Conservation (phyloP, 2,329 filamentous ascomycete genomes). For the Trichoderma aggressivum region DNA sequence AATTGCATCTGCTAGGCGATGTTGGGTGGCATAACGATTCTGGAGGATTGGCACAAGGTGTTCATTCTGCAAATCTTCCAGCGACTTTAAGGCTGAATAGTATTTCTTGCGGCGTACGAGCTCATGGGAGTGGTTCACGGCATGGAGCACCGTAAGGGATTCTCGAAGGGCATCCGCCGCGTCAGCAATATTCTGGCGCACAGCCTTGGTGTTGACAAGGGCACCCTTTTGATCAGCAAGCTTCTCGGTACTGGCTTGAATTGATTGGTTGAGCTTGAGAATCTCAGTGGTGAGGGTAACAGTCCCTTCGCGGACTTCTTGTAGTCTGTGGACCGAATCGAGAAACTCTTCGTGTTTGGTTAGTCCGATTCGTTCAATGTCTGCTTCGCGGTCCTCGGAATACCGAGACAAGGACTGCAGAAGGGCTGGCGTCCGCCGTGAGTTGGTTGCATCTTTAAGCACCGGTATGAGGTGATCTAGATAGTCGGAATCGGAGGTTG, state of each 20-base stretch:
- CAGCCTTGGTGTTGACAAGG: slow-evolving; percentile 84
- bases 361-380: slow-evolving; percentile 92
- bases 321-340: slow-evolving; percentile 87
- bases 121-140: slow-evolving; percentile 93
- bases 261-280: slow-evolving; percentile 86
- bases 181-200: slow-evolving; percentile 94
- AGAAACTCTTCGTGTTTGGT: slow-evolving; percentile 97
- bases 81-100: slow-evolving; percentile 86
- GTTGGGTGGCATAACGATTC: slow-evolving; percentile 86
- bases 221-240: slow-evolving; percentile 92
- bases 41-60: slow-evolving; percentile 71
- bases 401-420: slow-evolving; percentile 70
- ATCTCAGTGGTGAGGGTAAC: slow-evolving; percentile 88
- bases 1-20: slow-evolving; percentile 92
- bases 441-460: slow-evolving; percentile 81
- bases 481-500: slow-evolving; percentile 87
- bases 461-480: slow-evolving; percentile 93
- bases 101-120: slow-evolving; percentile 90
- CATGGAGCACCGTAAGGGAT: slow-evolving; percentile 84
- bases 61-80: slow-evolving; percentile 95
- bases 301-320: slow-evolving; percentile 85
- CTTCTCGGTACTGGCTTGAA: slow-evolving; percentile 91
- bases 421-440: slow-evolving; percentile 68
- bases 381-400: slow-evolving; percentile 78
- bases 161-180: slow-evolving; percentile 84